These are phyloP conservation scores for Cyclotella distinguenda DNA, from an alignment of 108 stramenopile species.

Conservation along the genomic window DNA sequence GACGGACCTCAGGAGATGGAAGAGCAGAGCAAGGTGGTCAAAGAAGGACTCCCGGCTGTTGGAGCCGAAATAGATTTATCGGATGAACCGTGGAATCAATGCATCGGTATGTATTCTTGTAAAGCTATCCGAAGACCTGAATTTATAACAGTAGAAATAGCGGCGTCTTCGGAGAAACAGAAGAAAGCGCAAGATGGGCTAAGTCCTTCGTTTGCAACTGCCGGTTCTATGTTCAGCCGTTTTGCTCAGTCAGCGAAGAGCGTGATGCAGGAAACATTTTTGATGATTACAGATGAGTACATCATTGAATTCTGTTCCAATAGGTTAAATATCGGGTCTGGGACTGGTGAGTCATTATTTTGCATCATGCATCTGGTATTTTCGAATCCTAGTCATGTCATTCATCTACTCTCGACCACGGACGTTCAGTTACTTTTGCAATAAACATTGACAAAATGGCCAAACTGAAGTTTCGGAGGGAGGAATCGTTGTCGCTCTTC, in stretches of 20 bases:
- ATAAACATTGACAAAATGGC: slow-evolving; percentile 79
- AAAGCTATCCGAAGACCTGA: slow-evolving; percentile 80
- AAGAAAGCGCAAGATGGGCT: not conserved
- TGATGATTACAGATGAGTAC: slow-evolving; percentile 84
- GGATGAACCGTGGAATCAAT: slow-evolving; percentile 81
- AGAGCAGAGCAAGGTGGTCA: slow-evolving; percentile 15
- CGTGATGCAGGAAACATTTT: slow-evolving; percentile 84
- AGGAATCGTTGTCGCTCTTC: slow-evolving; percentile 84
- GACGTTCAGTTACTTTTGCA: slow-evolving; percentile 73
- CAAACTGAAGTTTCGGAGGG: slow-evolving; percentile 82
- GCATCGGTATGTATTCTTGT: slow-evolving; percentile 81
- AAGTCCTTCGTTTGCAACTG: slow-evolving; percentile 15
- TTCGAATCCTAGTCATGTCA: not conserved
- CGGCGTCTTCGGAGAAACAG: slow-evolving; percentile 26
- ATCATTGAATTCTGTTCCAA: slow-evolving; percentile 82
- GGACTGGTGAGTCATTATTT: slow-evolving; percentile 45
- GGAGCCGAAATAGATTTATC: slow-evolving; percentile 87
- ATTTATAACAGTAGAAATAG: slow-evolving; percentile 75
- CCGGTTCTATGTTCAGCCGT: slow-evolving; percentile 74
- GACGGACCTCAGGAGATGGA: slow-evolving; percentile 12
- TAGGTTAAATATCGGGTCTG: slow-evolving; percentile 74
- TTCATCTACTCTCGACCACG: no score
- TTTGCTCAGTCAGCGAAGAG: slow-evolving; percentile 80
- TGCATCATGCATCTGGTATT: no score
- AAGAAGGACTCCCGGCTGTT: slow-evolving; percentile 52